Conservation (phyloP, 192 early-diverging fungal species). For the Phlyctochytrium bullatum region DNA sequence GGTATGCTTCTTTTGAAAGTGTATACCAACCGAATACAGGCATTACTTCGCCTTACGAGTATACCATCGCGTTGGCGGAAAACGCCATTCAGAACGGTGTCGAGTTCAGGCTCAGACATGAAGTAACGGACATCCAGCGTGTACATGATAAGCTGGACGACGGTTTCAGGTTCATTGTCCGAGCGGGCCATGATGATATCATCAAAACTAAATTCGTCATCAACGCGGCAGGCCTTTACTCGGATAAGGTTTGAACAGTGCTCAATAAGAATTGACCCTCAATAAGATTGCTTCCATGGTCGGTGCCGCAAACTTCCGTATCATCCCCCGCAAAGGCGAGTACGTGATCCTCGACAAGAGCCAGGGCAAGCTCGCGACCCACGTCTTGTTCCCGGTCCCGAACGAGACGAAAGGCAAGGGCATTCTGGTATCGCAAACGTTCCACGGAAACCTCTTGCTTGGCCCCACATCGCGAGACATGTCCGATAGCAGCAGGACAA, state of each 20-base stretch:
- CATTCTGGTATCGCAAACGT: slow-evolving; percentile 47
- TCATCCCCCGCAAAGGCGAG: slow-evolving; percentile 48
- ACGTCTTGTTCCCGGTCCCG: slow-evolving; percentile 48
- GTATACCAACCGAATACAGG: slow-evolving; percentile 19
- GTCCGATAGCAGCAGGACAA: slow-evolving; percentile 28
- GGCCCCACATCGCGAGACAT: slow-evolving; percentile 45
- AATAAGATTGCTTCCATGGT: slow-evolving; percentile 43
- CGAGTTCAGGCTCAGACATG: slow-evolving; percentile 28
- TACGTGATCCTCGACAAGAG: slow-evolving; percentile 42
- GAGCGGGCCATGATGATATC: slow-evolving; percentile 15
- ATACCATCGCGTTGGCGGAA: slow-evolving; percentile 48
- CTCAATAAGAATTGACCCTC: background rate
- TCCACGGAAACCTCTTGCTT: slow-evolving; percentile 44
- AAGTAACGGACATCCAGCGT: slow-evolving; percentile 44
- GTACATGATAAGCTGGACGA: slow-evolving; percentile 6
- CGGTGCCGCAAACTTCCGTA: slow-evolving; percentile 42
- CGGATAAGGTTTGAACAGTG: slow-evolving; percentile 22
- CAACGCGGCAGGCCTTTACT: slow-evolving; percentile 42
- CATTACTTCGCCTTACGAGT: slow-evolving; percentile 49
- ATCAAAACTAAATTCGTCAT: slow-evolving; percentile 27
- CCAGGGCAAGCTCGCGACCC: slow-evolving; percentile 32
- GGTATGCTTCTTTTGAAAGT: background rate
- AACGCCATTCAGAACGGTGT: slow-evolving; percentile 50
- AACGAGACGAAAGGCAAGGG: slow-evolving; percentile 39
- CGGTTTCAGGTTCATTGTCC: slow-evolving; percentile 23